Percentiles rank a stretch among this genome's conserved stretches.
phyloP scores from a whole-genome alignment of 345 rosid genomes.

The Rhodamnia rubescens region DNA sequence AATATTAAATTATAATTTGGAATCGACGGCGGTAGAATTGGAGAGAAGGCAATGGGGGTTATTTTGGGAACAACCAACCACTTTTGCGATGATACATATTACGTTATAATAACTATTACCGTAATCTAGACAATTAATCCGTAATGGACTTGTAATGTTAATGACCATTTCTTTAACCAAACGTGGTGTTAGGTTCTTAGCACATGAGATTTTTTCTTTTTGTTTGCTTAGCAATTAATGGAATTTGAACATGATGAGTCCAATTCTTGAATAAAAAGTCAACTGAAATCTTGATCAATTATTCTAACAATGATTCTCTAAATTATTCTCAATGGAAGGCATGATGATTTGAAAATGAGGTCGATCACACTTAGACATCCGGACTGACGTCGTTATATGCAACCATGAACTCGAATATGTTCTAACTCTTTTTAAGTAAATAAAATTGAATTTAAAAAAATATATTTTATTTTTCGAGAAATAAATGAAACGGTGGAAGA shows the following conservation, averaged over 20 bases:
- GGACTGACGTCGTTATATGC: neutral
- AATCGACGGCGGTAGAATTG: neutral
- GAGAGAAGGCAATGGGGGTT: neutral
- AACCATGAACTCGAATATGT: neutral
- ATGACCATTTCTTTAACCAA: neutral
- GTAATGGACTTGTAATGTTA: too few relatives aligned
- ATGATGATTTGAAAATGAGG: neutral
- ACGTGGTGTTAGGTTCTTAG: neutral
- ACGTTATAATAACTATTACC: too few relatives aligned
- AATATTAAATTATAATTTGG: neutral
- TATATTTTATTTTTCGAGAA: neutral
- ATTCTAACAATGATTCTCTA: neutral
- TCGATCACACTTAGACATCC: accelerated
- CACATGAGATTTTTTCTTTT: neutral
- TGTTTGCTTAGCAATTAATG: neutral
- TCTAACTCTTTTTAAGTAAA: neutral
- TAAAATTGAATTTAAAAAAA: too few relatives aligned
- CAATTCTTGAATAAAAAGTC: neutral
- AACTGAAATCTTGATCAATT: neutral
- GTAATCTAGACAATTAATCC: too few relatives aligned
- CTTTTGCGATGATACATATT: too few relatives aligned
- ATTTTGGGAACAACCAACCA: neutral
- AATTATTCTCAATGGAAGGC: neutral
- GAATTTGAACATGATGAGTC: neutral
- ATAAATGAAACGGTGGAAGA: neutral